Percentiles rank a stretch among this genome's conserved stretches.
Conservation (phyloP, 148 eudicot genomes). For the Diospyros kaki region DNA sequence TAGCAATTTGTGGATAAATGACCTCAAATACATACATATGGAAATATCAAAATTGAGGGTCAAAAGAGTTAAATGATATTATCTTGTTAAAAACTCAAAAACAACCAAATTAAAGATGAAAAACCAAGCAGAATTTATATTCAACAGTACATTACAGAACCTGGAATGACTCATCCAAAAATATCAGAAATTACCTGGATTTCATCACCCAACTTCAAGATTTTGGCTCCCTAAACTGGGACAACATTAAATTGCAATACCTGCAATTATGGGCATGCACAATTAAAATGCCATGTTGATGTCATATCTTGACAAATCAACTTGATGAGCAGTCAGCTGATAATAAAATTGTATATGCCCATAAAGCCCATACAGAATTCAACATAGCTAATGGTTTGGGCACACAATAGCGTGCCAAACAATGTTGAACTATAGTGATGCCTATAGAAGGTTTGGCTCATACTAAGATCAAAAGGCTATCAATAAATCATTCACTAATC, state of each 20-base stretch:
- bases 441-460: too few species aligned
- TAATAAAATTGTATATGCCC: too few species aligned
- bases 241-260: conserved; percentile 1
- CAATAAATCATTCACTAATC: too few species aligned
- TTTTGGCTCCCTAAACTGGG: conserved; percentile 9
- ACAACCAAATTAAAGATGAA: background rate
- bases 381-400: too few species aligned
- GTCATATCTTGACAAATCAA: too few species aligned
- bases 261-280: conserved; percentile 3
- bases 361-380: too few species aligned
- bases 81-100: background rate
- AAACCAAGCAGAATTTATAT: background rate
- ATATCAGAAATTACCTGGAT: too few species aligned
- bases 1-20: background rate
- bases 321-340: too few species aligned
- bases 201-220: background rate
- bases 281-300: background rate
- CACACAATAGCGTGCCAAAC: too few species aligned
- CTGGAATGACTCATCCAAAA: too few species aligned
- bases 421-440: too few species aligned
- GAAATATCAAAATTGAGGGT: background rate
- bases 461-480: too few species aligned
- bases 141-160: background rate
- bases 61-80: background rate
- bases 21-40: background rate